phyloP scores from a whole-genome alignment of 352 stramenopile species.

The Pythium biforme region DNA sequence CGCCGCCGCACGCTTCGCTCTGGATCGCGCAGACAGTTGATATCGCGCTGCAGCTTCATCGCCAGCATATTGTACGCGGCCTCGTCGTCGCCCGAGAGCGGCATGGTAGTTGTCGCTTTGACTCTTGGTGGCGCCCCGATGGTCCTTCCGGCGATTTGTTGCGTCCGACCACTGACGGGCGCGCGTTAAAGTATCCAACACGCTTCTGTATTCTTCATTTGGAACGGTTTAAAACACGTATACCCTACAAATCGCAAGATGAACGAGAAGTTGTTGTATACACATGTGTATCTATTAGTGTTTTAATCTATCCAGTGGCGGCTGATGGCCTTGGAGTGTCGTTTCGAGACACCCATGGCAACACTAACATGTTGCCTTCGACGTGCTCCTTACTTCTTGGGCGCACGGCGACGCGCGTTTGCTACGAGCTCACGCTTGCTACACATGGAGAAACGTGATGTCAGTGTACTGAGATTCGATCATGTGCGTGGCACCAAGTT shows the following conservation, averaged over 20 bases:
- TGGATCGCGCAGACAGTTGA: conserved; percentile 77
- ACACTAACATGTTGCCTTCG: background rate
- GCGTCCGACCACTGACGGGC: background rate
- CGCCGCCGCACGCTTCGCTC: conserved; percentile 70
- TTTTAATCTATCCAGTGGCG: conserved; percentile 21
- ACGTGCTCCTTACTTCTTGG: conserved; percentile 8
- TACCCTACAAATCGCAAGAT: background rate
- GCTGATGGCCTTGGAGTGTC: conserved; percentile 7
- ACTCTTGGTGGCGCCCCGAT: too few species aligned
- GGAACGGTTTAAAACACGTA: too few species aligned
- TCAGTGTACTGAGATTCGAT: background rate
- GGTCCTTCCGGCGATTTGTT: background rate
- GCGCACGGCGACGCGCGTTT: conserved; percentile 39
- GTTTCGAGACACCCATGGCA: conserved; percentile 3
- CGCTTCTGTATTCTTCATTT: background rate
- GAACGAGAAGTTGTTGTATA: conserved; percentile 2
- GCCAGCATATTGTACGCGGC: conserved; percentile 51
- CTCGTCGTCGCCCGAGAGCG: conserved; percentile 51
- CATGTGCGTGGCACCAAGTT: background rate
- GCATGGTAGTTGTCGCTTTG: conserved; percentile 24
- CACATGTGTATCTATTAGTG: conserved; percentile 20
- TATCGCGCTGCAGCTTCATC: conserved; percentile 83
- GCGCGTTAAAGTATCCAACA: conserved; percentile 13
- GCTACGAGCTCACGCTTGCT: conserved; percentile 70
- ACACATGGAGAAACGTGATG: background rate